Base-by-base conservation (phyloP, 208 protist genomes). In the Trypanosomatidae sp. region DNA sequence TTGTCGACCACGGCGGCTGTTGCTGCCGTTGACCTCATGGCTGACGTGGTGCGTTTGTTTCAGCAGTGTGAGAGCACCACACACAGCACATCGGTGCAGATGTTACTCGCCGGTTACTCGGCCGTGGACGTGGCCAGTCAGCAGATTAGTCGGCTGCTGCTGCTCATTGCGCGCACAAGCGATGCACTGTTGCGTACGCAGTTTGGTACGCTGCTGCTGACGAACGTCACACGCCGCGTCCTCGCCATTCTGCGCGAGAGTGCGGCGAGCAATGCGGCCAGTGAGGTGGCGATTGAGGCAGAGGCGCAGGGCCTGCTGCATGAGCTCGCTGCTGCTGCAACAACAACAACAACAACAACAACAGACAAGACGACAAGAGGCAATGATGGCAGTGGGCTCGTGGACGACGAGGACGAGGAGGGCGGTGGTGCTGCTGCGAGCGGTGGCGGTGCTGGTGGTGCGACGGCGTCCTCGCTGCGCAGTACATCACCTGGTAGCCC, bases 181-280 rank as follows among this genome's bases (percentile, higher is more conserved):
- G 71, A 79, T 21, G 54, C 59, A 7, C 43, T 86, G 18, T 48
- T 86, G 20, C 82, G 77, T 1, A 60, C 77, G 11, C 76, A 83
- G 58, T 83, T 86, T 44, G 47, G 51, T 24, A 77, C 66, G 38
- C 61, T 91, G 13, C 62, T 91, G 40, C 66, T 91, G 4, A 85
- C 71, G 58, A 91, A 91, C 48, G 74, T 88, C n/a, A 82, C 75
- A 8, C 76, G 82, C 0, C 70, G 82, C 11, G 68, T 91, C n/a
- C 50, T 91, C 10, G 74, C 77, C 1, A 81, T 87, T 21, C 55
- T 91, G 35, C 77, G 78, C 19, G 62, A 72, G 49, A 63, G 65
- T 26, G 77, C 82, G 5, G 61, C 60, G 20, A 58, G 56, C 22
- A 75, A 50, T 42, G 58, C 30, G 42, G 71, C 59, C 13, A 72